Evolutionary conservation across 495 filamentous ascomycete species (phyloP).

Genomic region (Staphylotrichum tortipilum): DNA sequence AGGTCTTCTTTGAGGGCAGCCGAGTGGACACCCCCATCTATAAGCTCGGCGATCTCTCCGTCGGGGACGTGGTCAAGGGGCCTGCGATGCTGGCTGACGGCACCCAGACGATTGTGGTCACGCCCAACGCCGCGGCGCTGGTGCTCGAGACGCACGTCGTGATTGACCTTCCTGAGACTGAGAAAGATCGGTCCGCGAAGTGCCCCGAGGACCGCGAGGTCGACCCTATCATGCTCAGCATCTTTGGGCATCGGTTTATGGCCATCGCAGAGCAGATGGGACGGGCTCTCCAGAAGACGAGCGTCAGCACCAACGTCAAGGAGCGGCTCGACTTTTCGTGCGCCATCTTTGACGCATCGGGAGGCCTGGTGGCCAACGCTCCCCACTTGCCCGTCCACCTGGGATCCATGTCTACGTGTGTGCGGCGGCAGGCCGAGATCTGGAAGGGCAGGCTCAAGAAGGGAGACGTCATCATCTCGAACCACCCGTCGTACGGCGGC

Average conservation of each 20-base stretch:
- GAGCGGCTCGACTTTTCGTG: conserved; percentile 96
- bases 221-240: conserved; percentile 86
- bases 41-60: conserved; percentile 65
- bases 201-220: conserved; percentile 46
- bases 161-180: conserved; percentile 56
- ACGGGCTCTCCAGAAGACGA: conserved; percentile 88
- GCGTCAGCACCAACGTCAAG: conserved; percentile 96
- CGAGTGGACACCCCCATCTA: conserved; percentile 78
- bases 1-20: conserved; percentile 66
- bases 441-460: conserved; percentile 83
- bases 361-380: conserved; percentile 88
- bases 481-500: conserved; percentile 91
- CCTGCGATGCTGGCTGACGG: conserved; percentile 90
- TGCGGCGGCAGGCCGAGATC: conserved; percentile 83
- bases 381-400: conserved; percentile 93
- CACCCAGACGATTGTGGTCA: conserved; percentile 92
- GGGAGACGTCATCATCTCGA: conserved; percentile 91
- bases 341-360: conserved; percentile 84
- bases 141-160: conserved; percentile 66
- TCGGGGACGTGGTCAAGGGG: conserved; percentile 70
- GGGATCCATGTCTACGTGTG: conserved; percentile 88
- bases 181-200: conserved; percentile 39
- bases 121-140: conserved; percentile 66
- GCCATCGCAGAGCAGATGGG: conserved; percentile 99
- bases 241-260: conserved; percentile 97